Percentiles rank a stretch among this genome's conserved stretches.
phyloP scores from a whole-genome alignment of 202 grass and related monocot species.

The Brachypodium distachyon region DNA sequence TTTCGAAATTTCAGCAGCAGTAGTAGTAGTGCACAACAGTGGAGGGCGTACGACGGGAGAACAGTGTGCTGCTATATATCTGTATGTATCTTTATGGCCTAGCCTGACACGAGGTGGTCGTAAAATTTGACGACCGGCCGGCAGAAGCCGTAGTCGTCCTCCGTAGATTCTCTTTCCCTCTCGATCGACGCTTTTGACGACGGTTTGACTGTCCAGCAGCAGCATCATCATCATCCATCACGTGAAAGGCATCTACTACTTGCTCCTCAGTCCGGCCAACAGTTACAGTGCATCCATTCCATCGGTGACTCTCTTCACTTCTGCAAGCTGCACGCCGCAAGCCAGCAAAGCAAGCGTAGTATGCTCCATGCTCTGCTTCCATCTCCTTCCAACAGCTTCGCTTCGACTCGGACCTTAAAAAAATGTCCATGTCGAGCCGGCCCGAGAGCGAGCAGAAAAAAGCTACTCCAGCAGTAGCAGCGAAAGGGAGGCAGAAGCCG shows the following conservation, averaged over 20 bases:
- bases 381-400: not conserved
- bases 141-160: not conserved
- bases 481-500: not conserved
- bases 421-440: not conserved
- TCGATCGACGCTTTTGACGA: not conserved
- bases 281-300: no score
- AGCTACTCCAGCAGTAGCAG: not conserved
- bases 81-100: not conserved
- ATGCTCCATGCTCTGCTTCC: not conserved
- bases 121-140: not conserved
- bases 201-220: not conserved
- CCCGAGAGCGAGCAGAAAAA: not conserved
- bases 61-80: no score
- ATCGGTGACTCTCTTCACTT: not conserved
- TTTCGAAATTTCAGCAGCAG: not conserved
- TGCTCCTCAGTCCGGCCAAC: no score
- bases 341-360: not conserved
- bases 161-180: conserved; percentile 4
- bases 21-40: not conserved
- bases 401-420: not conserved
- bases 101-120: not conserved
- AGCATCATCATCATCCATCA: not conserved
- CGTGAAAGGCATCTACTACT: not conserved
- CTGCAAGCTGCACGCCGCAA: not conserved
- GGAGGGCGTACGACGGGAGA: no score